phyloP scores from a whole-genome alignment of 306 rosid genomes.

The Acacia melanoxylon region DNA sequence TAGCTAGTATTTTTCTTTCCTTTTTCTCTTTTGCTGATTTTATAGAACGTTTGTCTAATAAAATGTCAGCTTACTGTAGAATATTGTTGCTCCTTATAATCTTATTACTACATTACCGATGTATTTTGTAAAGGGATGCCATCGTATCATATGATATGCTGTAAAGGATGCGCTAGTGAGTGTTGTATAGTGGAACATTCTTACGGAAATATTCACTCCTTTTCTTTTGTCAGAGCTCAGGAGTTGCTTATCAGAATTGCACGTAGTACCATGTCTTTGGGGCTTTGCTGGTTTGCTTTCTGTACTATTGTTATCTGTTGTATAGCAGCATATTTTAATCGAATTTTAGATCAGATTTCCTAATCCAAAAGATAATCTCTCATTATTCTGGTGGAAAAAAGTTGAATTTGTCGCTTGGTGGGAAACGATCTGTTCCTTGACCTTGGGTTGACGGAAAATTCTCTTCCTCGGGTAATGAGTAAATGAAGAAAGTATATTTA shows the following conservation, averaged over 20 bases:
- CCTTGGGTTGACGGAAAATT: background rate
- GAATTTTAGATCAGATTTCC: background rate
- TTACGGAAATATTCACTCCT: background rate
- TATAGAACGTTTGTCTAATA: conserved; percentile 30
- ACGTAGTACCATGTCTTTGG: background rate
- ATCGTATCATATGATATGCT: background rate
- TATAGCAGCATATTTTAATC: background rate
- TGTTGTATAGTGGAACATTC: background rate
- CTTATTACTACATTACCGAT: background rate
- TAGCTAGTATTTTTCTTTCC: conserved; percentile 26
- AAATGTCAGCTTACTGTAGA: conserved; percentile 18
- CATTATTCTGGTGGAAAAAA: background rate
- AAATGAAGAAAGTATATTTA: background rate
- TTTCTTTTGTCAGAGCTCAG: background rate
- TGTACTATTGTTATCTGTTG: background rate
- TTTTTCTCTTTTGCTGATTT: conserved; percentile 14
- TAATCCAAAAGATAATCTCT: background rate
- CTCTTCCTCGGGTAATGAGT: background rate
- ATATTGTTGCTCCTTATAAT: background rate
- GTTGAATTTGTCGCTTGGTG: background rate
- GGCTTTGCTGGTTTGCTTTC: background rate
- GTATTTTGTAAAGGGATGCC: conserved; percentile 11
- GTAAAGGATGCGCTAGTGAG: background rate
- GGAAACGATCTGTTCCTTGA: too few species aligned
- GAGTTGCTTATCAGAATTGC: background rate